Evolutionary conservation across 306 rosid genomes (phyloP).

Genomic region (Arachis hypogaea): DNA sequence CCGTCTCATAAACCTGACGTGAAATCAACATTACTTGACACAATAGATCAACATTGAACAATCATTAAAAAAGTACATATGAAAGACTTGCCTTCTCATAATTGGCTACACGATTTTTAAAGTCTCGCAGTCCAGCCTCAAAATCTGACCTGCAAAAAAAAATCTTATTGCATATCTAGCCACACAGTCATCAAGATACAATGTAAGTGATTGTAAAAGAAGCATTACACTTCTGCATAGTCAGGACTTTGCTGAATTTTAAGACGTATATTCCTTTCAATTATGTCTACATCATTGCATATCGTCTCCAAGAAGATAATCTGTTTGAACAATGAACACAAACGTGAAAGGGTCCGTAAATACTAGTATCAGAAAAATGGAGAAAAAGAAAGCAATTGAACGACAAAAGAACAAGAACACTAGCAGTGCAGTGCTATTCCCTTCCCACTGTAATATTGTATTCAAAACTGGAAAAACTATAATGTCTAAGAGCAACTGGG

Average conservation of each 20-base stretch:
- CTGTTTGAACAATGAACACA: constrained; percentile 49
- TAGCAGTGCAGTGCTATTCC: too few relatives aligned
- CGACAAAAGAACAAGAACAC: too few relatives aligned
- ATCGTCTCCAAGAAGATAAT: constrained; percentile 96
- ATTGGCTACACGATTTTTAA: constrained; percentile 79
- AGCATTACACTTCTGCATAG: constrained; percentile 90
- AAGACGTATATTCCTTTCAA: constrained; percentile 93
- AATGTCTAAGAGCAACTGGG: too few relatives aligned
- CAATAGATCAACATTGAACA: constrained; percentile 34
- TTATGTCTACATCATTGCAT: constrained; percentile 91
- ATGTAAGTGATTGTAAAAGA: constrained; percentile 36
- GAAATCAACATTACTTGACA: constrained; percentile 32
- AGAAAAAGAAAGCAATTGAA: too few relatives aligned
- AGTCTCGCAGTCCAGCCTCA: constrained; percentile 88
- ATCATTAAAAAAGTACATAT: constrained; percentile 32
- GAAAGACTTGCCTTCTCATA: constrained; percentile 74
- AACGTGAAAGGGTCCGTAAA: constrained; percentile 30
- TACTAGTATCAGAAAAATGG: background rate
- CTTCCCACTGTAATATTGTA: too few relatives aligned
- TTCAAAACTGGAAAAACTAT: too few relatives aligned
- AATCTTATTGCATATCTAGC: constrained; percentile 35
- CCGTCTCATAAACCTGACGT: constrained; percentile 90
- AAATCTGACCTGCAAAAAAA: constrained; percentile 78
- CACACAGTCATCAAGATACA: constrained; percentile 33
- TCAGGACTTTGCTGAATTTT: constrained; percentile 99